phyloP scores from a whole-genome alignment of 2,329 filamentous ascomycete species.

The Arthroderma sp. region DNA sequence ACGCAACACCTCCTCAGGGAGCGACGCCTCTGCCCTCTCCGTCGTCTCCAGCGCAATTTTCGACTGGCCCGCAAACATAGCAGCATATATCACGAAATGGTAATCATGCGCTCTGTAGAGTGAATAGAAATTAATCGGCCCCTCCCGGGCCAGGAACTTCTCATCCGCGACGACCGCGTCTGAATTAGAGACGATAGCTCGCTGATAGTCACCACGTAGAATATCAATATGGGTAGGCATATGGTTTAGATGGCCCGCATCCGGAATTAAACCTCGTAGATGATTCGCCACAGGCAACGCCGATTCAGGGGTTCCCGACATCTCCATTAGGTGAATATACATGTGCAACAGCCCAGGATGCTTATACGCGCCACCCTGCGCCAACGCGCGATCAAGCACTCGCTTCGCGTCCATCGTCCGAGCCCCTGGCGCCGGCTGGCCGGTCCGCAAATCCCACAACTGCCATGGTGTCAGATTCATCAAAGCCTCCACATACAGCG shows the following conservation, averaged over 20 bases:
- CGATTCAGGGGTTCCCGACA: conserved; percentile 53
- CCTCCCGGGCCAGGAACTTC: conserved; percentile 46
- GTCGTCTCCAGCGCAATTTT: conserved; percentile 49
- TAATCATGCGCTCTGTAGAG: conserved; percentile 63
- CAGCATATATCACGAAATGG: conserved; percentile 63
- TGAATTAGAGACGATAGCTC: conserved; percentile 53
- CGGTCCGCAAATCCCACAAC: conserved; percentile 49
- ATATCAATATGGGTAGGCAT: conserved; percentile 71
- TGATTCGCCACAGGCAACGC: conserved; percentile 48
- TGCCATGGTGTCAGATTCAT: conserved; percentile 55
- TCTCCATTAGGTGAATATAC: conserved; percentile 68
- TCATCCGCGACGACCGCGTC: conserved; percentile 56
- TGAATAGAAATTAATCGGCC: conserved; percentile 58
- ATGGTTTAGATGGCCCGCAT: conserved; percentile 57
- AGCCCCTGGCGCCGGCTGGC: conserved; percentile 41
- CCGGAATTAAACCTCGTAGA: conserved; percentile 52
- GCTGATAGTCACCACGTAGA: conserved; percentile 56
- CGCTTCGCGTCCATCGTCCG: conserved; percentile 45
- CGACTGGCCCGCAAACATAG: conserved; percentile 61
- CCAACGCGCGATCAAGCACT: conserved; percentile 47
- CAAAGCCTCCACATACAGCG: conserved; percentile 50
- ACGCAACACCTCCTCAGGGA: conserved; percentile 51
- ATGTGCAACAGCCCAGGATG: conserved; percentile 63
- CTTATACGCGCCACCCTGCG: conserved; percentile 32
- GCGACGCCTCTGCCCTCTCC: conserved; percentile 43